phyloP scores from a whole-genome alignment of 495 filamentous ascomycete genomes.

The Haplographium delicatum region DNA sequence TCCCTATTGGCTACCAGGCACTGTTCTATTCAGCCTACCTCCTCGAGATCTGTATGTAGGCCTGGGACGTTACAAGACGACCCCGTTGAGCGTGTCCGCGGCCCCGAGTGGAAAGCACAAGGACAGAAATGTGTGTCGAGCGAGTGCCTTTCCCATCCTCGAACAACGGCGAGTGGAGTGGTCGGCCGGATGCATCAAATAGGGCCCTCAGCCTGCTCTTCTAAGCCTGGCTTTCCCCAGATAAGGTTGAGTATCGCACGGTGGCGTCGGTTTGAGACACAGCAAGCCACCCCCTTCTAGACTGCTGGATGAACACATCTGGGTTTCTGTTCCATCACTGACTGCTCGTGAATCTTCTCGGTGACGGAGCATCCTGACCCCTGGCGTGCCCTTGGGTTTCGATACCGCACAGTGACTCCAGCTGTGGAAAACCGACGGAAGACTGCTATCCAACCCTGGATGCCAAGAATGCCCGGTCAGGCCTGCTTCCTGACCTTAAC shows the following conservation, averaged over 20 bases:
- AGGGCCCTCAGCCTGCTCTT: conserved; percentile 21
- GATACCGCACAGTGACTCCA: conserved; percentile 20
- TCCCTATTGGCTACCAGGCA: conserved; percentile 12
- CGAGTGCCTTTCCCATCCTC: background rate
- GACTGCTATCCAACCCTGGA: background rate
- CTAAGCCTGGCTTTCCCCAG: conserved; percentile 24
- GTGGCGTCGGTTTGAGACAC: conserved; percentile 23
- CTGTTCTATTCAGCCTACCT: conserved; percentile 17
- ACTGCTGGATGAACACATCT: conserved; percentile 19
- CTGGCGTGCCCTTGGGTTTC: conserved; percentile 8
- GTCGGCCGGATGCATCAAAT: conserved; percentile 19
- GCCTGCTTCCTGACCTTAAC: conserved; percentile 22
- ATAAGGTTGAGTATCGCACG: conserved; percentile 16
- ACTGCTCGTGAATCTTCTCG: background rate
- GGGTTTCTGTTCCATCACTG: conserved; percentile 11
- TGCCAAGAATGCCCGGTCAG: conserved; percentile 19
- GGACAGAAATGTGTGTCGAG: too few relatives aligned
- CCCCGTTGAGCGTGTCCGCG: conserved; percentile 14
- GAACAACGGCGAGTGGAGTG: background rate
- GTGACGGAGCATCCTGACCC: conserved; percentile 2
- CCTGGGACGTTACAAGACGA: conserved; percentile 21
- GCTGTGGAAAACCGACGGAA: conserved; percentile 9
- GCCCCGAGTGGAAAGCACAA: conserved; percentile 6
- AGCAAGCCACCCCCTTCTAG: conserved; percentile 24
- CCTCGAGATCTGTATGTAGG: conserved; percentile 20